Percentiles rank a stretch among this genome's conserved stretches.
These are phyloP conservation scores for Diaporthe sp. DNA, from an alignment of 2,329 filamentous ascomycete species.

Conservation along the genomic window DNA sequence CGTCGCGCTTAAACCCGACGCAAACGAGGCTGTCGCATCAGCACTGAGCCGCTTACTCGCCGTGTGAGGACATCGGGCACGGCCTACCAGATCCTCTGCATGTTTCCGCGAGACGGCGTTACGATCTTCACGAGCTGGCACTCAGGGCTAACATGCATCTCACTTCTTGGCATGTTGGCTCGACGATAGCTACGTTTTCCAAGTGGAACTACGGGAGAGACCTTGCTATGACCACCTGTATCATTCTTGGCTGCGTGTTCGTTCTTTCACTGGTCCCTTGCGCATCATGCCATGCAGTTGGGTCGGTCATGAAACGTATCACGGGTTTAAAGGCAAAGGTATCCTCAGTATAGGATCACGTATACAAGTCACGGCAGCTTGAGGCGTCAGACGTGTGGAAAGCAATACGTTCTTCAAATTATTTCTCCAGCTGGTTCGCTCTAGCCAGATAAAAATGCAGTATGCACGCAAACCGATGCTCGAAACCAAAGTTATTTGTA, in stretches of 20 bases:
- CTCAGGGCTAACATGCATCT: too few species aligned
- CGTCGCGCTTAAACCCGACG: conserved; percentile 6
- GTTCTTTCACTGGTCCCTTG: neutral
- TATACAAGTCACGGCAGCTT: neutral
- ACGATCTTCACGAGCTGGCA: conserved; percentile 6
- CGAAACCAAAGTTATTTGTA: conserved; percentile 29
- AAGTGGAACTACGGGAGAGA: neutral
- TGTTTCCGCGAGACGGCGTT: neutral
- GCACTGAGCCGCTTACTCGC: neutral
- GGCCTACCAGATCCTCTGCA: neutral
- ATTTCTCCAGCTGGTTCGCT: conserved; percentile 25
- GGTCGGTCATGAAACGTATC: neutral
- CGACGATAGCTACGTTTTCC: neutral
- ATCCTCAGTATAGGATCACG: neutral
- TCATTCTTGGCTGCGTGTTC: neutral
- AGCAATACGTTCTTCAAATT: conserved; percentile 23
- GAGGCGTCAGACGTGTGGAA: neutral
- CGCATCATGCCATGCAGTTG: neutral
- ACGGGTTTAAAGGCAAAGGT: neutral
- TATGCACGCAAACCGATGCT: conserved; percentile 23
- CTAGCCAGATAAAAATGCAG: conserved; percentile 28
- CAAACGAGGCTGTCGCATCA: conserved; percentile 13
- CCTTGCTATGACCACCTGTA: neutral
- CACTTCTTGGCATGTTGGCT: neutral
- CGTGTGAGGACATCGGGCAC: neutral